phyloP scores from a whole-genome alignment of 345 rosid species.

The Camelina neglecta region DNA sequence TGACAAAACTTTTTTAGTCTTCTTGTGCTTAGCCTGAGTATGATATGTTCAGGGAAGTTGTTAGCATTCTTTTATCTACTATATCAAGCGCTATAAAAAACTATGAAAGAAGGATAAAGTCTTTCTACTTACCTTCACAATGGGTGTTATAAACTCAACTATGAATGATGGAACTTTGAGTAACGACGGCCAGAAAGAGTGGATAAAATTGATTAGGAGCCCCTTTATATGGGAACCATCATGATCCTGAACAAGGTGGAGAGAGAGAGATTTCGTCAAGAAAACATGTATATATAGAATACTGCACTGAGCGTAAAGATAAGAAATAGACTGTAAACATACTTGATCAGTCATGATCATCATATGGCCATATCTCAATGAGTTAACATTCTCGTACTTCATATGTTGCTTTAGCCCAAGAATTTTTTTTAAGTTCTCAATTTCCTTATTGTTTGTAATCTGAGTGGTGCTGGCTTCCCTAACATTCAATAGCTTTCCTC shows the following conservation, averaged over 20 bases:
- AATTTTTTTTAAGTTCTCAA: slow-evolving; percentile 84
- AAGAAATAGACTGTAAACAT: background rate
- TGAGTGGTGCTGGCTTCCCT: slow-evolving; percentile 91
- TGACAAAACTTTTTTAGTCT: slow-evolving; percentile 51
- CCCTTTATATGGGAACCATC: slow-evolving; percentile 99
- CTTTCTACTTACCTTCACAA: slow-evolving; percentile 72
- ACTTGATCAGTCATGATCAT: slow-evolving; percentile 99
- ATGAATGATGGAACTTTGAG: slow-evolving; percentile 84
- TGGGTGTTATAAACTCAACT: slow-evolving; percentile 95
- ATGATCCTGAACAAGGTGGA: slow-evolving; percentile 70
- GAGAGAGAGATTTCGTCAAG: slow-evolving; percentile 15
- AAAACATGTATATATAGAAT: background rate
- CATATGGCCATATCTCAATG: slow-evolving; percentile 96
- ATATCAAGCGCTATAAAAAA: background rate
- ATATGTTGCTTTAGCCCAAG: slow-evolving; percentile 90
- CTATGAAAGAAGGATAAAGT: background rate
- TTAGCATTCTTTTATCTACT: slow-evolving; percentile 4
- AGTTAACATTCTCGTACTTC: slow-evolving; percentile 68
- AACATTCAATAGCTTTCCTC: slow-evolving; percentile 93
- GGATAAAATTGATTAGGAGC: slow-evolving; percentile 85
- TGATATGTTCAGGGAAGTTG: slow-evolving; percentile 2
- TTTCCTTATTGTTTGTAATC: slow-evolving; percentile 84
- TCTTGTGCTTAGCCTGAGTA: slow-evolving; percentile 70
- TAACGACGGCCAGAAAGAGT: slow-evolving; percentile 96
- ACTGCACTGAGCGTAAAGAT: background rate